Evolutionary conservation across 2,329 filamentous ascomycete species (phyloP), one percentile per base, ranked within the genome.

Genomic region (Cadophora malorum): DNA sequence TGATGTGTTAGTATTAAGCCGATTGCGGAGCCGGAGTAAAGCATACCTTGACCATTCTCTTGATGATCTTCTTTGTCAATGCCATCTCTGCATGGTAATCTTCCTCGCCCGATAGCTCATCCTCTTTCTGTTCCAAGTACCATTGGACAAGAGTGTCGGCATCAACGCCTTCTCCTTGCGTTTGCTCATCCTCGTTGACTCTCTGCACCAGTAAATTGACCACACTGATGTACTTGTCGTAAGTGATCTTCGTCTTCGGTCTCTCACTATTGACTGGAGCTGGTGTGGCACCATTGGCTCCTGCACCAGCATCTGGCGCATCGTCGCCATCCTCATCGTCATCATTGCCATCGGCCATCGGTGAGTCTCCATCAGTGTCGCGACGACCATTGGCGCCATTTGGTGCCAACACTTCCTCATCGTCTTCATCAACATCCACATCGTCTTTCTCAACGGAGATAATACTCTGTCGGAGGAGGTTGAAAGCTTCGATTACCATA

Each of bases 371-470:
- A 74, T 85, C 80, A 68, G 79, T 73, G 74, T 84, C 79, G 75
- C 79, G 74, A 73, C 80, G 19, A 6, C 45, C 45, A 49, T 49
- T 58, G 80, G 78, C 63, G 55, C 71, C 62, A 25, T 69, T 75
- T 77, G 81, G 53, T 81, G 84, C 67, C 67, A 79, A n/a, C 76
- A 79, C 45, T n/a, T 82, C 83, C 23, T 88, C 87, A 23, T 92
- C 91, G 3, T 93, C 90, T 6, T 90, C 94, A 64, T 97, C 93
- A 69, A 99, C 90, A 77, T 98, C 95, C 19, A 99, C 90, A 75
- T 99, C 96, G 75, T 99, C 96, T 77, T 98, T 96, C 80, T 99
- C 96, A 31, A 99, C 96, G 1, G 92, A 96, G 75, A 99, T 97
- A 78, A 99, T 99, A 79, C 92, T 96, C 80, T 97, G 94, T 52